phyloP scores from a whole-genome alignment of 177 flowering plant genomes.

The Vitis hybrid region DNA sequence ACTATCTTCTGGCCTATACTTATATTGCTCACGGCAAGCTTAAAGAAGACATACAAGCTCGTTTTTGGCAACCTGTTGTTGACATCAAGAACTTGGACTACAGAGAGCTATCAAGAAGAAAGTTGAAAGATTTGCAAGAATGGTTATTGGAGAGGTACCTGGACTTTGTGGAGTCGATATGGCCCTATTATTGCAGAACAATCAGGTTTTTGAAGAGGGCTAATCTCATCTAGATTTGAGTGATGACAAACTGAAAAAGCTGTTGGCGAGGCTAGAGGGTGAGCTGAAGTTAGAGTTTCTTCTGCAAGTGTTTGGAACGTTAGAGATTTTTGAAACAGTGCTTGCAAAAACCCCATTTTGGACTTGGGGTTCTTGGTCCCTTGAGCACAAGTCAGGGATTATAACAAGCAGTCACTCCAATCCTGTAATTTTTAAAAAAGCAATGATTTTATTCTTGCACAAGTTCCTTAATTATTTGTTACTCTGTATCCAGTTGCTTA shows the following conservation, averaged over 20 bases:
- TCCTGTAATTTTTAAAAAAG: constrained; percentile 17
- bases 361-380: constrained; percentile 11
- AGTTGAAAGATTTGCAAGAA: constrained; percentile 37
- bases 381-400: constrained; percentile 11
- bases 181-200: constrained; percentile 85
- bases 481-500: not conserved
- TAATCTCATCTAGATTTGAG: constrained; percentile 52
- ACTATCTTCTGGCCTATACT: constrained; percentile 30
- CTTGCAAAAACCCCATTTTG: constrained; percentile 25
- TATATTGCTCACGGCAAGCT: constrained; percentile 59
- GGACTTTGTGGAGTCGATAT: constrained; percentile 75
- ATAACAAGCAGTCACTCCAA: not conserved
- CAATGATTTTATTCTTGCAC: constrained; percentile 10
- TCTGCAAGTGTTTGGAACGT: not conserved
- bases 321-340: constrained; percentile 13
- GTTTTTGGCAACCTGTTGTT: constrained; percentile 49
- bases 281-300: constrained; percentile 2
- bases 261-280: not conserved
- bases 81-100: constrained; percentile 49
- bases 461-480: constrained; percentile 4
- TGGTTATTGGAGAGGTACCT: constrained; percentile 61
- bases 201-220: constrained; percentile 85
- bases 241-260: not conserved
- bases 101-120: constrained; percentile 37
- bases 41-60: constrained; percentile 33